These are phyloP conservation scores for Thyridium curvatum DNA, from an alignment of 2,329 filamentous ascomycete species.

Conservation along the genomic window DNA sequence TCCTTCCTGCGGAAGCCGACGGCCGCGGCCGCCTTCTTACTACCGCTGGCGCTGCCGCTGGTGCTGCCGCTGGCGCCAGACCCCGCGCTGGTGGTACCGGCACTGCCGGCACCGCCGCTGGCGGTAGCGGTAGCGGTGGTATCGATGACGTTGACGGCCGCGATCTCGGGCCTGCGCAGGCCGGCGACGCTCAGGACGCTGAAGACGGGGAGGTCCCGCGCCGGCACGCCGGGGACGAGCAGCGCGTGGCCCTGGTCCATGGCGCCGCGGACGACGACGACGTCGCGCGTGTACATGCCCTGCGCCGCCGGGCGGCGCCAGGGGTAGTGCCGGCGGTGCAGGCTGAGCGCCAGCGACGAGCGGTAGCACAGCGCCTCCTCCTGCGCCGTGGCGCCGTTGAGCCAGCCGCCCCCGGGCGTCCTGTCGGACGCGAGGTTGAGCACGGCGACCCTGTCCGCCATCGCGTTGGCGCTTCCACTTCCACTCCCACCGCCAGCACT, in stretches of 20 bases:
- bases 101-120: too few species aligned
- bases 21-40: too few species aligned
- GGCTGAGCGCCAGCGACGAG: constrained; percentile 43
- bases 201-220: constrained; percentile 38
- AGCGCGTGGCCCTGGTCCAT: constrained; percentile 15
- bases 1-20: constrained; percentile 11
- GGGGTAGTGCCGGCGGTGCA: constrained; percentile 25
- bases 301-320: constrained; percentile 8
- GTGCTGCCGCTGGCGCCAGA: too few species aligned
- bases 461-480: too few species aligned
- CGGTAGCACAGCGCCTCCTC: constrained; percentile 66
- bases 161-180: constrained; percentile 16
- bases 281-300: constrained; percentile 23
- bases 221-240: constrained; percentile 8
- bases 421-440: constrained; percentile 60
- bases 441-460: constrained; percentile 40
- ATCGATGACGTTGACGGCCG: not conserved
- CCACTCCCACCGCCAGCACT: too few species aligned
- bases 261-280: constrained; percentile 20
- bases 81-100: too few species aligned
- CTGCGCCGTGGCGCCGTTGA: constrained; percentile 55
- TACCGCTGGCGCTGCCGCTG: too few species aligned
- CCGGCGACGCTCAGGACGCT: constrained; percentile 58
- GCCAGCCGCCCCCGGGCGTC: constrained; percentile 57
- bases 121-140: too few species aligned